Evolutionary conservation across 305 asterid genomes (phyloP).

Genomic region (Fraxinus angustifolia): DNA sequence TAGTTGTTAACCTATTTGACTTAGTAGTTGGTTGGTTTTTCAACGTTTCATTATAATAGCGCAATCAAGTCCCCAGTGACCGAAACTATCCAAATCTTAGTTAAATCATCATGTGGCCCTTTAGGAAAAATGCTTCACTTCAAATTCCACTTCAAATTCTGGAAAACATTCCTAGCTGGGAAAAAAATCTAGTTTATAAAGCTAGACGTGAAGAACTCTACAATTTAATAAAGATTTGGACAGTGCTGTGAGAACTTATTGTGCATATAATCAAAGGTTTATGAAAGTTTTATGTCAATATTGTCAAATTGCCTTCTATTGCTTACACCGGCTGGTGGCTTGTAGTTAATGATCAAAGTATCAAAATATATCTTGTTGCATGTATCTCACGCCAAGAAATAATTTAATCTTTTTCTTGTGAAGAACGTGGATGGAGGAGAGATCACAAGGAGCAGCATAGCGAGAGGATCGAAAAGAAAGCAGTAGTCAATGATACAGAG

Average conservation of each 20-base stretch:
- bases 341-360: not conserved
- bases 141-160: not conserved
- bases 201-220: not conserved
- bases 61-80: not conserved
- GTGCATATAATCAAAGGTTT: not conserved
- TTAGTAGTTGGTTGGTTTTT: not conserved
- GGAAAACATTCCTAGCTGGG: not conserved
- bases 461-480: constrained; percentile 28
- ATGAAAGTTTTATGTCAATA: not conserved
- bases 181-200: not conserved
- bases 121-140: not conserved
- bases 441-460: constrained; percentile 49
- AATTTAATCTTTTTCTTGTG: constrained; percentile 20
- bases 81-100: not conserved
- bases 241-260: not conserved
- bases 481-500: constrained; percentile 21
- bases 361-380: not conserved
- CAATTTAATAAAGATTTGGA: not conserved
- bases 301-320: not conserved
- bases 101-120: not conserved
- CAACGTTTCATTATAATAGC: not conserved
- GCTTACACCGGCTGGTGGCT: not conserved
- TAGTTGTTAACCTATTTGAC: not conserved
- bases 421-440: constrained; percentile 77
- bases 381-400: constrained; percentile 11